These are phyloP conservation scores for Kandelia obovata DNA, from an alignment of 345 rosid species.

Conservation along the genomic window DNA sequence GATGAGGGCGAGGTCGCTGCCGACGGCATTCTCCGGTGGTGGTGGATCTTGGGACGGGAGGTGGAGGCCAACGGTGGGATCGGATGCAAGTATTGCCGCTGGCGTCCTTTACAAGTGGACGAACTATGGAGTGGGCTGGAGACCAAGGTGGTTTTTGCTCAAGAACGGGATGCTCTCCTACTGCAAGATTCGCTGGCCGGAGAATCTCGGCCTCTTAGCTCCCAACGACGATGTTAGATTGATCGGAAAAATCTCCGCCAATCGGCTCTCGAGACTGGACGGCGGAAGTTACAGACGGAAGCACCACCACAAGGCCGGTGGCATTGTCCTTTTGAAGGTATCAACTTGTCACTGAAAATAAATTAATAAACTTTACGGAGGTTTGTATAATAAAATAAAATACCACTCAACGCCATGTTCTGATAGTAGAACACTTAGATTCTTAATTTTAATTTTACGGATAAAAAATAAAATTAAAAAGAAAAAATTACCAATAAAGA, in stretches of 20 bases:
- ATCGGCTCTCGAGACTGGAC: slow-evolving; percentile 54
- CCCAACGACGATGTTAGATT: slow-evolving; percentile 57
- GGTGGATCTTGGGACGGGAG: slow-evolving; percentile 47
- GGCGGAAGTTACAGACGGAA: slow-evolving; percentile 35
- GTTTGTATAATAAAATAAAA: too few species aligned
- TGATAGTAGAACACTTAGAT: too few species aligned
- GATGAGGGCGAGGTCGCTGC: slow-evolving; percentile 61
- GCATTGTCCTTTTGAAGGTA: slow-evolving; percentile 93
- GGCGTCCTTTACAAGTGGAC: slow-evolving; percentile 96
- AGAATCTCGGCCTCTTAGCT: slow-evolving; percentile 47
- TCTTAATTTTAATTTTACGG: too few species aligned
- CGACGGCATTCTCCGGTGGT: slow-evolving; percentile 41
- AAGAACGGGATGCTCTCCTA: slow-evolving; percentile 77
- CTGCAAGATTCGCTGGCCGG: slow-evolving; percentile 72
- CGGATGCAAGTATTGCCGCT: slow-evolving; percentile 70
- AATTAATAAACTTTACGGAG: too few species aligned
- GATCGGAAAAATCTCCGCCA: slow-evolving; percentile 67
- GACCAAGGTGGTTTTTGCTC: slow-evolving; percentile 91
- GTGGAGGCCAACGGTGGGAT: slow-evolving; percentile 28
- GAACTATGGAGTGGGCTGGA: slow-evolving; percentile 96
- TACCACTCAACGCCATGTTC: too few species aligned
- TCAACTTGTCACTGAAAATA: background rate
- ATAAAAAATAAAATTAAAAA: background rate
- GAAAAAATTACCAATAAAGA: slow-evolving; percentile 20
- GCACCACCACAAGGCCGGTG: slow-evolving; percentile 56